These are phyloP conservation scores for Kwoniella pini DNA, from an alignment of 768 basidiomycete species.

Conservation along the genomic window DNA sequence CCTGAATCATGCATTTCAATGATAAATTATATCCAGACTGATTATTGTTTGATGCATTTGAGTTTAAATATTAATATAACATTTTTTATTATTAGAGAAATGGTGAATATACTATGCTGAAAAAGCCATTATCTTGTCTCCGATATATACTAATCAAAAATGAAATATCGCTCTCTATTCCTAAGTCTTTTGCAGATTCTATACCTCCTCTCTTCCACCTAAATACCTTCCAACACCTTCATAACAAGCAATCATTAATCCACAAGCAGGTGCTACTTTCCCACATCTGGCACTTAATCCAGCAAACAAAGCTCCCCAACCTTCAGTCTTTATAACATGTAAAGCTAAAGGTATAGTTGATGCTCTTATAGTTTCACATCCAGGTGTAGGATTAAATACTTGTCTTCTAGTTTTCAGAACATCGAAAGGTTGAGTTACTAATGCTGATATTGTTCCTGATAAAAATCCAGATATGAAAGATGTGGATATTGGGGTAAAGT, in stretches of 20 bases:
- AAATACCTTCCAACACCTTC: conserved; percentile 63
- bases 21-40: background rate
- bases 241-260: conserved; percentile 95
- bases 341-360: conserved; percentile 67
- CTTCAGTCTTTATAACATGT: conserved; percentile 76
- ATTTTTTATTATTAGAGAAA: no score
- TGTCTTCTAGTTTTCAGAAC: conserved; percentile 94
- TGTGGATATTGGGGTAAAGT: conserved; percentile 60
- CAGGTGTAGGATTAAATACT: conserved; percentile 58
- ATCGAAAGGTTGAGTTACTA: conserved; percentile 92
- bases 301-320: conserved; percentile 72
- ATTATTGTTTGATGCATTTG: background rate
- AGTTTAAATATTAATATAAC: background rate
- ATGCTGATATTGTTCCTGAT: conserved; percentile 79
- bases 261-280: conserved; percentile 97
- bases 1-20: no score
- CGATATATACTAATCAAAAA: no score
- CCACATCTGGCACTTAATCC: conserved; percentile 84
- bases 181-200: no score
- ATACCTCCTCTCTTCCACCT: conserved; percentile 24
- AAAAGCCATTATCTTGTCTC: no score
- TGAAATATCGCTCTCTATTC: no score
- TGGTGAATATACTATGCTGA: no score
- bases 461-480: conserved; percentile 88
- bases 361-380: conserved; percentile 49